Evolutionary conservation across 2,329 filamentous ascomycete species (phyloP).

Genomic region (Onygenales sp.): DNA sequence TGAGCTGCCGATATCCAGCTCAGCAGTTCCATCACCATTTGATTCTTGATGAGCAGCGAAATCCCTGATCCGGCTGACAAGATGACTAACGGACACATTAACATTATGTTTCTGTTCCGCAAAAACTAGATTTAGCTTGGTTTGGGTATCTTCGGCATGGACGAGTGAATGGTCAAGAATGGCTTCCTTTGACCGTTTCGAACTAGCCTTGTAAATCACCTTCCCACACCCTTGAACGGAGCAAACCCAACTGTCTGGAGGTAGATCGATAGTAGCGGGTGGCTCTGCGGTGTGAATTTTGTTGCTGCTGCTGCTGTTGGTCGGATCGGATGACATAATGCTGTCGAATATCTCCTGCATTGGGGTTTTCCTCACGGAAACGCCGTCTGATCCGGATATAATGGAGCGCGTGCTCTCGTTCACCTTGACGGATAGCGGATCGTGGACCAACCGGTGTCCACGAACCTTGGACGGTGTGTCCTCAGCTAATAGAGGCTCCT

Average conservation of each 20-base stretch:
- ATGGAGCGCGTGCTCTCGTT: conserved; percentile 22
- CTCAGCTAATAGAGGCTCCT: conserved; percentile 20
- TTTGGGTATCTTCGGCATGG: conserved; percentile 27
- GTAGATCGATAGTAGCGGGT: conserved; percentile 7
- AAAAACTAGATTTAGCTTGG: conserved; percentile 27
- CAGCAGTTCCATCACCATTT: conserved; percentile 1
- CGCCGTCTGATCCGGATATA: conserved; percentile 18
- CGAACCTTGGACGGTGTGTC: conserved; percentile 27
- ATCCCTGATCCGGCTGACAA: conserved; percentile 22
- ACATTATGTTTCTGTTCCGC: conserved; percentile 26
- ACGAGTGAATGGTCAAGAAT: conserved; percentile 24
- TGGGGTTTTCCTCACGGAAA: conserved; percentile 17
- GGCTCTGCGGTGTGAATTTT: background rate
- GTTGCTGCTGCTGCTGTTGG: conserved; percentile 7
- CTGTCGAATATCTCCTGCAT: conserved; percentile 15
- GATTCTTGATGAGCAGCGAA: conserved; percentile 13
- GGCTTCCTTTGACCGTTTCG: conserved; percentile 23
- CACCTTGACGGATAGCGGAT: conserved; percentile 21
- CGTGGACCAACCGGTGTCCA: conserved; percentile 24
- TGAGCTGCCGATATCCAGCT: conserved; percentile 10
- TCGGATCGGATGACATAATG: conserved; percentile 14
- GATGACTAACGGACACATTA: conserved; percentile 22
- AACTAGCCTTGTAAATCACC: conserved; percentile 22
- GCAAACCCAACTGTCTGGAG: conserved; percentile 26
- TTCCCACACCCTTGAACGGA: conserved; percentile 24